A percentile compares a stretch with the other conserved stretches of the same genome.
These are phyloP conservation scores for Puccinia triticina DNA, from an alignment of 1,284 basidiomycete genomes.

Conservation along the genomic window DNA sequence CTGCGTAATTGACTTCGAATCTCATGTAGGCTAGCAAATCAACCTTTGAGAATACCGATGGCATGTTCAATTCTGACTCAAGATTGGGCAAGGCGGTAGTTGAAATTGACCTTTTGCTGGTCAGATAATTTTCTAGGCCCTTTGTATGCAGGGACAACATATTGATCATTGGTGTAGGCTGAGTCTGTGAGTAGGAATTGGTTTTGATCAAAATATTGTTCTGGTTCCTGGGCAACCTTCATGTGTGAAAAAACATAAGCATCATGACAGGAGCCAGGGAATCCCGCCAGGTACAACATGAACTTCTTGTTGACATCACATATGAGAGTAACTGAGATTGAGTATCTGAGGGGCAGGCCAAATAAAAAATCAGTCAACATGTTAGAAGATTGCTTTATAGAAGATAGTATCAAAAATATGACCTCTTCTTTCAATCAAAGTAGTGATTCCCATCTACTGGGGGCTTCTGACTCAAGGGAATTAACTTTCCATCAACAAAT, in stretches of 20 bases:
- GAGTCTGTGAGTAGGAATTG: constrained; percentile 9
- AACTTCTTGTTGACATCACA: constrained; percentile 26
- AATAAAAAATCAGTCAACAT: neutral
- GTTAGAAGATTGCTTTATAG: no score
- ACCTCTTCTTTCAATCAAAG: neutral
- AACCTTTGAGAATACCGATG: constrained; percentile 16
- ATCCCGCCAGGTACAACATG: neutral
- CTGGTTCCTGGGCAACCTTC: constrained; percentile 3
- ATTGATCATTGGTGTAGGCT: neutral
- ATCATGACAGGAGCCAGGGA: constrained; percentile 17
- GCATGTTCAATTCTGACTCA: constrained; percentile 13
- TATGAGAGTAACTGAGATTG: neutral
- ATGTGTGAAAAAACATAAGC: constrained; percentile 1
- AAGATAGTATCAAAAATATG: neutral
- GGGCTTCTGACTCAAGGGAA: neutral
- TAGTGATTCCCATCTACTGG: neutral
- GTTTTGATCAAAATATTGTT: constrained; percentile 24
- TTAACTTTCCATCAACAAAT: neutral
- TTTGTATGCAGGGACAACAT: no score
- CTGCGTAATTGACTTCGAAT: neutral
- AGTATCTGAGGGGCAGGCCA: neutral
- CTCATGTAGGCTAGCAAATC: constrained; percentile 3
- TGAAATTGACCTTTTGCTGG: no score
- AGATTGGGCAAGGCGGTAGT: constrained; percentile 10
- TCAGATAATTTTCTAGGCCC: no score